phyloP scores from a whole-genome alignment of 192 early-diverging fungal genomes.

The Chytriomyces confervae region DNA sequence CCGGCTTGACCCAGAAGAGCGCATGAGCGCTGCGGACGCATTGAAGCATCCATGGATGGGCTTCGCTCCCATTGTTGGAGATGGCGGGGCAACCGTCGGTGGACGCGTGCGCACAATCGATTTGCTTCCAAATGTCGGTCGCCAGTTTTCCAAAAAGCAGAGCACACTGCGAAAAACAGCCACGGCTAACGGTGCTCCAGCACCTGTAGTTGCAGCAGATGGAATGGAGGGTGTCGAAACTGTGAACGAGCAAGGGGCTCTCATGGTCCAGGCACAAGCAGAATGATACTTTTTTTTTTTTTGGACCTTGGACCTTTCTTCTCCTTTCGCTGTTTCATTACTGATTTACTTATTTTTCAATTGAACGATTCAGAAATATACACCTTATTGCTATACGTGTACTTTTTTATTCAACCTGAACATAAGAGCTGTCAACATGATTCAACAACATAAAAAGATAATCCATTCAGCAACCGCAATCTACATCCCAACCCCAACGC shows the following conservation, averaged over 20 bases:
- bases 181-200: not conserved
- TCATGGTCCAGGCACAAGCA: slow-evolving; percentile 9
- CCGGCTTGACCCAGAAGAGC: slow-evolving; percentile 69
- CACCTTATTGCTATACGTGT: not conserved
- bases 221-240: slow-evolving; percentile 21
- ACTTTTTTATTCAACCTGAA: too few species aligned
- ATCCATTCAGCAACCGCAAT: not conserved
- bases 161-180: slow-evolving; percentile 27
- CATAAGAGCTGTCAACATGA: too few species aligned
- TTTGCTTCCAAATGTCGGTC: slow-evolving; percentile 75
- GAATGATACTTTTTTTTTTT: not conserved
- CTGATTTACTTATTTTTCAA: not conserved
- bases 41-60: slow-evolving; percentile 79
- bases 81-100: not conserved
- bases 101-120: slow-evolving; percentile 66
- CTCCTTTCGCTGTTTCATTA: not conserved
- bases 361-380: slow-evolving; percentile 1
- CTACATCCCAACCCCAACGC: not conserved
- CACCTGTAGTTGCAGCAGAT: not conserved
- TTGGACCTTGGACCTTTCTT: not conserved
- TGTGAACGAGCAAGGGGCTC: slow-evolving; percentile 15
- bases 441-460: not conserved
- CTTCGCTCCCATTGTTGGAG: slow-evolving; percentile 39
- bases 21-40: slow-evolving; percentile 81
- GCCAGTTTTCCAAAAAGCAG: slow-evolving; percentile 26